A percentile compares a stretch with the other conserved stretches of the same genome.
Conservation (phyloP, 768 basidiomycete species). For the Hericium rajendrae region DNA sequence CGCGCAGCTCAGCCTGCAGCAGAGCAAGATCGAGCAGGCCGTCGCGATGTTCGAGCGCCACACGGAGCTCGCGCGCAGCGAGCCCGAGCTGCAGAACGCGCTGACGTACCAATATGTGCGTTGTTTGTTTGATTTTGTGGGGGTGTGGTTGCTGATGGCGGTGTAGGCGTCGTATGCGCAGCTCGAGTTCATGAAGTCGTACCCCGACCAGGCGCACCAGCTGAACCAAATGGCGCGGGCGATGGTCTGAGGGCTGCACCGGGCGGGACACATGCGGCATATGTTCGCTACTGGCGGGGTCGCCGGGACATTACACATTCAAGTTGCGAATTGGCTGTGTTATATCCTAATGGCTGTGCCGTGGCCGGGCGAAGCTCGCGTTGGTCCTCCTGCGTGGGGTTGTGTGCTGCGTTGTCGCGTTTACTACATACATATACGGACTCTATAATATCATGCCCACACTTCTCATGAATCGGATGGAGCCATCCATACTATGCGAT, state of each 20-base stretch:
- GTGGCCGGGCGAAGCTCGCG: neutral
- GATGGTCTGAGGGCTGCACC: constrained; percentile 20
- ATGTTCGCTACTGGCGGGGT: neutral
- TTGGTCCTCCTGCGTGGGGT: neutral
- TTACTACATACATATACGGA: neutral
- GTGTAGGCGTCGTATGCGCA: constrained; percentile 72
- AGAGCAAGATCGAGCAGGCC: constrained; percentile 79
- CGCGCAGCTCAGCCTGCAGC: constrained; percentile 87
- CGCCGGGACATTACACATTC: too few species aligned
- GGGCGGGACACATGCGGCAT: neutral
- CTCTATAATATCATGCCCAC: neutral
- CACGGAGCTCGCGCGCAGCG: constrained; percentile 79
- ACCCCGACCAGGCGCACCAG: constrained; percentile 77
- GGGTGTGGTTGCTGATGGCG: neutral
- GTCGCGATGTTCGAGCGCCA: constrained; percentile 81
- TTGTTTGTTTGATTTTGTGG: constrained; percentile 6
- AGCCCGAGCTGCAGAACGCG: constrained; percentile 74
- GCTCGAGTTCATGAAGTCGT: constrained; percentile 71
- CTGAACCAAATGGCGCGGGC: constrained; percentile 37
- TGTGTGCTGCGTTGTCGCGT: neutral
- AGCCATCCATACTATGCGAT: too few species aligned
- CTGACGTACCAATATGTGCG: constrained; percentile 73
- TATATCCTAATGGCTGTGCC: neutral
- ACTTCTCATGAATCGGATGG: neutral
- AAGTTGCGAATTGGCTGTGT: too few species aligned